Base-by-base conservation (phyloP, 257 asterid genomes). In the Solanum arcanum region DNA sequence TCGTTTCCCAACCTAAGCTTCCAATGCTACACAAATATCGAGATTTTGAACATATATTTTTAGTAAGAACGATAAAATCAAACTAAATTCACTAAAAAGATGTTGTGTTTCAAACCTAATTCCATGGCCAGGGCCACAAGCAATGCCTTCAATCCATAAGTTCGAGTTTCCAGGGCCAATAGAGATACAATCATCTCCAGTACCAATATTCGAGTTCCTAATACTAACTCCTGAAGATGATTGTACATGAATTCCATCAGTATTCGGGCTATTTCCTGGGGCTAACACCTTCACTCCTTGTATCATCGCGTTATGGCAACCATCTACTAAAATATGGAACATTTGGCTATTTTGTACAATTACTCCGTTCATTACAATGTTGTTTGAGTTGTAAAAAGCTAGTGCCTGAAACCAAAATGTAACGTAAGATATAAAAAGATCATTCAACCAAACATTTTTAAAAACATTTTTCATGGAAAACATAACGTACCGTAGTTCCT, bases 81-180 rank as follows among this genome's bases (percentile, higher is more conserved):
- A 37, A 37, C 39, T 37, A 37, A 37, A 37, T 37, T 37, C 39
- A 37, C 39, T 37, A 37, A 37, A 37, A 37, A 37, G 39, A 6
- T 29, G 37, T 33, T 52, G 29, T 59, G 64, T 33, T 11, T 5
- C 42, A 42, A 83, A 90, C 92, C 92, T 90, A 3, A 90, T 88
- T 35, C 92, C 92, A 49, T 90, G 92, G 33, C 92, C 92, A 1
- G 90, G 92, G 20, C 92, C 90, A 21, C 92, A 90, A 0, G 78
- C 49, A 5, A 90, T 83, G 73, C 86, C 66, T 62, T 90, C 87
- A 9, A 90, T 86, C 90, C 66, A 84, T 64, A 90, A n/a, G 27
- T 88, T 83, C 18, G 52, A 68, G 3, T 87, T 90, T 66, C 92
- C 92, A 2, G 90, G 89, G 72, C 92, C 92, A 27, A 90, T 78